Conservation (phyloP, 768 basidiomycete genomes). For the Cyclocybe cylindracea region DNA sequence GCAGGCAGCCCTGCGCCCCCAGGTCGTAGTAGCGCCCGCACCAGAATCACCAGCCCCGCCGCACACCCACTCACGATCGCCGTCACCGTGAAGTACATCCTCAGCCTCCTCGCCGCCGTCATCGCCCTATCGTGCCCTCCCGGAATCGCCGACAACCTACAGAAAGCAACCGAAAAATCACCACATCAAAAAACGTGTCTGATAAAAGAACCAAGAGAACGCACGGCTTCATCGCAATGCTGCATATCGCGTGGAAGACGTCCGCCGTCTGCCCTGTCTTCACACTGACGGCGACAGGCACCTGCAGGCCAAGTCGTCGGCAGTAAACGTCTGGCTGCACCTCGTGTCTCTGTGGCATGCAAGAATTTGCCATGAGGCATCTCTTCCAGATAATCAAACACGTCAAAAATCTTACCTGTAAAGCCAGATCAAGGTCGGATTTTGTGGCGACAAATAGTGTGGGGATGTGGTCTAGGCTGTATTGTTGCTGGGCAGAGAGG, state of each 20-base stretch:
- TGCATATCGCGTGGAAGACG: slow-evolving; percentile 84
- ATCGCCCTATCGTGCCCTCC: slow-evolving; percentile 82
- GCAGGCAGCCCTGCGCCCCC: slow-evolving; percentile 51
- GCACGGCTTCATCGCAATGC: slow-evolving; percentile 86
- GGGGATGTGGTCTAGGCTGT: slow-evolving; percentile 92
- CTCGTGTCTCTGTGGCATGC: slow-evolving; percentile 75
- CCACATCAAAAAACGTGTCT: slow-evolving; percentile 21
- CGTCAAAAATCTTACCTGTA: slow-evolving; percentile 62
- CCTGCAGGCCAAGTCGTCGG: slow-evolving; percentile 82
- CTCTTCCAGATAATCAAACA: neutral
- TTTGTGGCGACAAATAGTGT: slow-evolving; percentile 99
- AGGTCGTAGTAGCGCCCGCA: slow-evolving; percentile 67
- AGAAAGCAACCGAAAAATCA: slow-evolving; percentile 3
- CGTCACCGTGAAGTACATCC: slow-evolving; percentile 71
- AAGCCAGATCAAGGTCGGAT: slow-evolving; percentile 94
- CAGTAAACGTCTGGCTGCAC: slow-evolving; percentile 99
- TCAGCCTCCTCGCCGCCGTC: slow-evolving; percentile 66
- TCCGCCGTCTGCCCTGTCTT: slow-evolving; percentile 83
- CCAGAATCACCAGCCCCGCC: slow-evolving; percentile 69
- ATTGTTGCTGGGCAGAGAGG: slow-evolving; percentile 79
- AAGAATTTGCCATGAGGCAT: slow-evolving; percentile 5
- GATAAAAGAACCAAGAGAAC: slow-evolving; percentile 30
- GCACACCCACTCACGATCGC: slow-evolving; percentile 74
- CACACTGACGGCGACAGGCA: slow-evolving; percentile 93
- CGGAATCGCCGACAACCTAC: slow-evolving; percentile 67